Evolutionary conservation across 495 filamentous ascomycete genomes (phyloP).

Genomic region (Stereocaulon alpinum): DNA sequence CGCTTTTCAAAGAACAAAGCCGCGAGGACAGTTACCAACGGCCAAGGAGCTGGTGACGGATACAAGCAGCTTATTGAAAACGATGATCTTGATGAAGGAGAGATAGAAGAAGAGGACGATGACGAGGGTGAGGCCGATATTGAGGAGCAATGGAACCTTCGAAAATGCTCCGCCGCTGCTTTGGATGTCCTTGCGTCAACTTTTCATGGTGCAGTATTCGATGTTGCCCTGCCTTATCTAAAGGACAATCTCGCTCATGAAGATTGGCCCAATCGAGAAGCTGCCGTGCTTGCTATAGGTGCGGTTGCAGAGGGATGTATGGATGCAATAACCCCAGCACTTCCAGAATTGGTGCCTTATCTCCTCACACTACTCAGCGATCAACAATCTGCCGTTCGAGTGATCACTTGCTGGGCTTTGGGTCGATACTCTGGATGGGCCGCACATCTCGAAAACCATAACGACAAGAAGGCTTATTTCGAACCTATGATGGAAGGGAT

Average conservation of each 20-base stretch:
- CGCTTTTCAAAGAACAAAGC: conserved; percentile 74
- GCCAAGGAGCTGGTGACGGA: conserved; percentile 36
- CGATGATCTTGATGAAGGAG: conserved; percentile 80
- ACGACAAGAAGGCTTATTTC: conserved; percentile 66
- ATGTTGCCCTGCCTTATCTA: conserved; percentile 82
- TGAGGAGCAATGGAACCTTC: conserved; percentile 89
- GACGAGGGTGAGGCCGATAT: conserved; percentile 66
- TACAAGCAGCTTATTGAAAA: conserved; percentile 29
- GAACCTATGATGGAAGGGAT: conserved; percentile 98
- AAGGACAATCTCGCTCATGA: conserved; percentile 78
- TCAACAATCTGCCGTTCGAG: conserved; percentile 79
- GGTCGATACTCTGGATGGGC: conserved; percentile 94
- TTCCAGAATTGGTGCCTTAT: conserved; percentile 84
- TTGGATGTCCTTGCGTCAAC: conserved; percentile 88
- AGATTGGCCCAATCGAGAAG: conserved; percentile 90
- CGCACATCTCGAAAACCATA: conserved; percentile 55
- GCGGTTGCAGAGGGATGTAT: conserved; percentile 95
- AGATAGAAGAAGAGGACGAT: conserved; percentile 67
- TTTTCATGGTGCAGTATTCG: conserved; percentile 81
- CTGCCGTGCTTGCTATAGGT: conserved; percentile 87
- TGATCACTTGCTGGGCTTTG: conserved; percentile 97
- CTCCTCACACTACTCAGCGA: conserved; percentile 82
- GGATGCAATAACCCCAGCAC: conserved; percentile 76
- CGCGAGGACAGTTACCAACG: conserved; percentile 40
- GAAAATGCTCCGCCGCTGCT: conserved; percentile 95